Evolutionary conservation across 805 yeast species (phyloP).

Genomic region (Candida nonsorbophila): DNA sequence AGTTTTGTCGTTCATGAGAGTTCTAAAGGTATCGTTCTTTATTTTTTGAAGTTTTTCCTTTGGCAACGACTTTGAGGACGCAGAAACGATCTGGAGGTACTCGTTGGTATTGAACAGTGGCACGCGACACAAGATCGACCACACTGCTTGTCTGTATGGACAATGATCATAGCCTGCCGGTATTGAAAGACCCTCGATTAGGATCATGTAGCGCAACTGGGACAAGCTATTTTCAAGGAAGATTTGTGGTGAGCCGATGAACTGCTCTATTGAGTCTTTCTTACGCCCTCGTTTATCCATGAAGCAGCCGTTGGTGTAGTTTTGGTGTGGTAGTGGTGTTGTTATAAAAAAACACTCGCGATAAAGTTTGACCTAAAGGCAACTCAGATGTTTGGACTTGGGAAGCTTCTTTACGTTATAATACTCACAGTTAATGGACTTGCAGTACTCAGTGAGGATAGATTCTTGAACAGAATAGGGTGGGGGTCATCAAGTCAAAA

Average conservation of each 20-base stretch:
- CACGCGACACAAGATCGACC: conserved; percentile 71
- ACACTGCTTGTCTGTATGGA: conserved; percentile 68
- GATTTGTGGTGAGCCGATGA: conserved; percentile 29
- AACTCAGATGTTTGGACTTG: conserved; percentile 52
- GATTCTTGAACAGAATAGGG: conserved; percentile 62
- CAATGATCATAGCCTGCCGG: conserved; percentile 49
- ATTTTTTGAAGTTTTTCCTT: conserved; percentile 63
- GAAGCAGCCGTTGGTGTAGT: background rate
- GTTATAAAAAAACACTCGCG: conserved; percentile 1
- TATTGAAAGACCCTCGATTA: conserved; percentile 34
- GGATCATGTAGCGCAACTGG: conserved; percentile 32
- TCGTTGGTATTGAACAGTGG: conserved; percentile 51
- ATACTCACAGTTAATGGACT: conserved; percentile 66
- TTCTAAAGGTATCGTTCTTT: conserved; percentile 79
- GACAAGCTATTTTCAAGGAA: conserved; percentile 28
- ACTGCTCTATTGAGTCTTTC: conserved; percentile 34
- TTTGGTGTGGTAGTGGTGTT: background rate
- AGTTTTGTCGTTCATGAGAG: conserved; percentile 65
- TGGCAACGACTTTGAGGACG: conserved; percentile 41
- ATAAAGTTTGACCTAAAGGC: conserved; percentile 4
- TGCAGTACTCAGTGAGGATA: conserved; percentile 75
- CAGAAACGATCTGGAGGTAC: conserved; percentile 45
- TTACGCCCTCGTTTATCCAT: conserved; percentile 18
- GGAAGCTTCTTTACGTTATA: conserved; percentile 51
- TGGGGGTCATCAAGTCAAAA: conserved; percentile 22